Conservation (phyloP, 2,329 filamentous ascomycete species). For the Talaromyces sp. region DNA sequence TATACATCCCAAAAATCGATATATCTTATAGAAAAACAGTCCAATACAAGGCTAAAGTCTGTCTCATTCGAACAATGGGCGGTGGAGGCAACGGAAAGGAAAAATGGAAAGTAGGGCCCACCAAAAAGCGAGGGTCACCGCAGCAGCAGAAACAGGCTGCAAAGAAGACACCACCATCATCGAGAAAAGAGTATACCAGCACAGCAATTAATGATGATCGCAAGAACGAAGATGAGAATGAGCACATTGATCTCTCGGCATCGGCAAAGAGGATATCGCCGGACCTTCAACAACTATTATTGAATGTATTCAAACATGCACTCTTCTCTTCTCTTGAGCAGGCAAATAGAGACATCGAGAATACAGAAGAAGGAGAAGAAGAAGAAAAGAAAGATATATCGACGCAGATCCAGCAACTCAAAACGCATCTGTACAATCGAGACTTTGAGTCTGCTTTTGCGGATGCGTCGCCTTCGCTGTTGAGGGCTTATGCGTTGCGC, state of each 20-base stretch:
- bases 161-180: neutral
- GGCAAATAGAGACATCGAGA: neutral
- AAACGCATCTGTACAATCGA: slow-evolving; percentile 77
- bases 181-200: slow-evolving; percentile 42
- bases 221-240: slow-evolving; percentile 15
- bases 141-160: neutral
- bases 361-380: slow-evolving; percentile 44
- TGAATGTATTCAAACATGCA: slow-evolving; percentile 68
- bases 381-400: slow-evolving; percentile 30
- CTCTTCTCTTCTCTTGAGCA: neutral
- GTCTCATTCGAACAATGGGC: neutral
- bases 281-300: slow-evolving; percentile 63
- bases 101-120: neutral
- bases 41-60: neutral
- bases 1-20: neutral
- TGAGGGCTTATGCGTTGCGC: slow-evolving; percentile 79
- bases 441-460: slow-evolving; percentile 78
- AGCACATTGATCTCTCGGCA: slow-evolving; percentile 26
- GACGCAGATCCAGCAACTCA: slow-evolving; percentile 72
- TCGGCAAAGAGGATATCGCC: slow-evolving; percentile 38
- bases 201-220: neutral
- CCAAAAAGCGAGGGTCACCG: neutral
- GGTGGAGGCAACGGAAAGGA: slow-evolving; percentile 6
- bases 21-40: neutral
- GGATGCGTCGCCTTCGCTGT: slow-evolving; percentile 47